Evolutionary conservation across 1,284 basidiomycete species (phyloP).

Genomic region (Violaceomyces palustris): DNA sequence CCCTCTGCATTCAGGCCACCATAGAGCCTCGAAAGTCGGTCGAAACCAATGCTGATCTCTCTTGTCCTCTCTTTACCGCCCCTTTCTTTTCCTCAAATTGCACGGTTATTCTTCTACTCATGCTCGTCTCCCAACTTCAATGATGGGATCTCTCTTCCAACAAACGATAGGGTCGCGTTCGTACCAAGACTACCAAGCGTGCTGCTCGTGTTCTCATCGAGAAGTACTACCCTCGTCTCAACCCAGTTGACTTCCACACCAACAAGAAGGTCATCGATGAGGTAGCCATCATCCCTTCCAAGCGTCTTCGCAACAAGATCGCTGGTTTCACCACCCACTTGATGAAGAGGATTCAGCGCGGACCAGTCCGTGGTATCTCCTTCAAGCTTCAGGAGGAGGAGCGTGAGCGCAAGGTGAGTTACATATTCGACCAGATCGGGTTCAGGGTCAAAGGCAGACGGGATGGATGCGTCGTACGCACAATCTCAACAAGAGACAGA

Average conservation of each 20-base stretch:
- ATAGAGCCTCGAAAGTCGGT: too few relatives aligned
- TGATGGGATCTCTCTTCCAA: not conserved
- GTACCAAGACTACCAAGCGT: conserved; percentile 99
- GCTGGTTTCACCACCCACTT: conserved; percentile 99
- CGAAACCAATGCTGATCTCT: conserved; percentile 6
- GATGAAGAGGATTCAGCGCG: conserved; percentile 99
- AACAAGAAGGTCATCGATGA: conserved; percentile 98
- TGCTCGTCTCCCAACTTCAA: not conserved
- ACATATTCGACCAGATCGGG: not conserved
- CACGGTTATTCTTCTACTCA: not conserved
- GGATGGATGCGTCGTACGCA: too few relatives aligned
- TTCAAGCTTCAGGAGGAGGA: conserved; percentile 99
- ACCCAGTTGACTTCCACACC: conserved; percentile 59
- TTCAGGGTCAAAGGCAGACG: not conserved
- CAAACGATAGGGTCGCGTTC: conserved; percentile 95
- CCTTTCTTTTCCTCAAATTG: not conserved
- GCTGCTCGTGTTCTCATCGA: conserved; percentile 98
- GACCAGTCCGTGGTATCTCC: conserved; percentile 98
- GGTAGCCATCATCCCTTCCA: conserved; percentile 91
- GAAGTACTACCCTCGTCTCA: conserved; percentile 72
- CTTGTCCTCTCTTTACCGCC: not conserved
- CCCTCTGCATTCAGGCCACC: too few relatives aligned
- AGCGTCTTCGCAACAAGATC: conserved; percentile 99
- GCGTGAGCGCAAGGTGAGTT: conserved; percentile 81
- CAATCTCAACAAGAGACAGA: too few relatives aligned